Percentiles rank a stretch among this genome's conserved stretches.
phyloP scores from a whole-genome alignment of 495 filamentous ascomycete species.

The Podospora pseudocomata region DNA sequence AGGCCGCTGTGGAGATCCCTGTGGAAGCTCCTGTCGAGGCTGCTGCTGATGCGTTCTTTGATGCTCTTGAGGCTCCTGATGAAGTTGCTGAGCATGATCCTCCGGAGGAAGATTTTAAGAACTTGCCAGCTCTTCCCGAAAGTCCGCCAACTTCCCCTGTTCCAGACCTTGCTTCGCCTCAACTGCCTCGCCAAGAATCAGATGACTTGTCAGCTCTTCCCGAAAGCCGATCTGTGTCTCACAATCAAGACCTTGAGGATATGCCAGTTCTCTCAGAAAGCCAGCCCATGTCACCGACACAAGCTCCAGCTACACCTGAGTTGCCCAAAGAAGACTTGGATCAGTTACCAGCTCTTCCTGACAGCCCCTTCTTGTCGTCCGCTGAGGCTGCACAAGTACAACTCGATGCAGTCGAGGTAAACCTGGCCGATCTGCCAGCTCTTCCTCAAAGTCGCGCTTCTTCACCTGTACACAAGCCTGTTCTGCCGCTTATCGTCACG shows the following conservation, averaged over 20 bases:
- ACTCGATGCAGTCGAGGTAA: background rate
- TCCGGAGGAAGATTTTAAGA: background rate
- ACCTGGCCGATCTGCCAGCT: conserved; percentile 5
- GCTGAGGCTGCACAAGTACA: background rate
- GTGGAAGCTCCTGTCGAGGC: background rate
- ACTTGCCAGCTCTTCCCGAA: conserved; percentile 6
- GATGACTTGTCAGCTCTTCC: background rate
- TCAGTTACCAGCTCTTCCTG: background rate
- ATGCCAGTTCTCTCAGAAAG: conserved; percentile 4
- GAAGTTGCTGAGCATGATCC: background rate
- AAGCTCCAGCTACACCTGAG: background rate
- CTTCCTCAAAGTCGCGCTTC: conserved; percentile 19
- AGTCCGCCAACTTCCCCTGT: background rate
- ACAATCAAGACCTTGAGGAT: background rate
- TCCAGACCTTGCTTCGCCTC: background rate
- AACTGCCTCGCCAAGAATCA: background rate
- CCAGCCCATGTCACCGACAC: background rate
- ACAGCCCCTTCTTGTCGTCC: background rate
- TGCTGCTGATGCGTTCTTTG: too few species aligned
- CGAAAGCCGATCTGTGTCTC: background rate
- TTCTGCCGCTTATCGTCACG: background rate
- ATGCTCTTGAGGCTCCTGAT: background rate
- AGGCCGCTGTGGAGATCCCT: background rate
- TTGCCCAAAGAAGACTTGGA: background rate
- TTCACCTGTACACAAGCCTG: conserved; percentile 9